A percentile compares a stretch with the other conserved stretches of the same genome.
Evolutionary conservation across 2,329 filamentous ascomycete species (phyloP).

Genomic region (Scedosporium minutisporum): DNA sequence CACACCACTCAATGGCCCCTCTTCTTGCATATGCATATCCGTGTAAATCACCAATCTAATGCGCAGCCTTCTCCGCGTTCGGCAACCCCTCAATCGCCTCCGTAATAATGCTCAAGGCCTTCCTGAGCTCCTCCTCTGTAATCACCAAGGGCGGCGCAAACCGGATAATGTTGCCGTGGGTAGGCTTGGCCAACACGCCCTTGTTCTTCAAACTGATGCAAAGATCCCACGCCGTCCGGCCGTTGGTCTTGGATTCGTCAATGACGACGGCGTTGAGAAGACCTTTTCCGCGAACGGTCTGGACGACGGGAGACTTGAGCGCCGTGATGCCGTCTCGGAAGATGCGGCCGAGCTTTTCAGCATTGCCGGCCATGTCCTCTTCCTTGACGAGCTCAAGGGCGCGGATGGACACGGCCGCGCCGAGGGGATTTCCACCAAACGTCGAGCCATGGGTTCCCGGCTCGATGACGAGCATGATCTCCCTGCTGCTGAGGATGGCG

Average conservation of each 20-base stretch:
- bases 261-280: constrained; percentile 94
- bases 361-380: constrained; percentile 75
- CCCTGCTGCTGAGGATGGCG: constrained; percentile 76
- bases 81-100: constrained; percentile 77
- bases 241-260: constrained; percentile 76
- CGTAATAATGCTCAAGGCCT: constrained; percentile 69
- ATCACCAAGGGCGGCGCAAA: constrained; percentile 96
- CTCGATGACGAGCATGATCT: constrained; percentile 92
- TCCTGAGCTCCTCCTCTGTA: constrained; percentile 73
- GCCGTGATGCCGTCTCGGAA: constrained; percentile 72
- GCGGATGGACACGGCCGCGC: constrained; percentile 89
- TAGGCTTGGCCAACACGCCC: constrained; percentile 92
- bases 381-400: constrained; percentile 91
- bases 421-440: constrained; percentile 95
- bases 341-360: constrained; percentile 68
- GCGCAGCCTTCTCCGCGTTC: constrained; percentile 27
- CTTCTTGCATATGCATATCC: background rate
- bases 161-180: constrained; percentile 96
- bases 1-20: background rate
- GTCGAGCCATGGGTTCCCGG: constrained; percentile 95
- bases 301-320: constrained; percentile 72
- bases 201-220: constrained; percentile 94
- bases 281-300: constrained; percentile 80
- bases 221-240: constrained; percentile 89
- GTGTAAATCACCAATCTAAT: no score